Base-by-base conservation (phyloP, 2,329 filamentous ascomycete species). In the Leptoxyphium fumago region DNA sequence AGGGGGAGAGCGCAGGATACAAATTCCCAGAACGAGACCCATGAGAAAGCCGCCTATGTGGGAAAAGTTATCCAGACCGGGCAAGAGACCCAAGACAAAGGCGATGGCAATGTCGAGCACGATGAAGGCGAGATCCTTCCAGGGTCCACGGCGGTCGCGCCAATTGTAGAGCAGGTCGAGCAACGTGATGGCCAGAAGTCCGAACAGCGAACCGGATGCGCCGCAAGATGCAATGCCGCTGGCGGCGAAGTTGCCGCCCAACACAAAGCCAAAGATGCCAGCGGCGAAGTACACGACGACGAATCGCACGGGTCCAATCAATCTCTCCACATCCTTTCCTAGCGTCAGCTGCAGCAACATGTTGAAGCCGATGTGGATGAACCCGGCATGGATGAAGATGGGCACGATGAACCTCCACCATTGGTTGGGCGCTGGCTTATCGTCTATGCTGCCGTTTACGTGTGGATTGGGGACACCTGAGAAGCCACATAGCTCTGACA, bases 401-500 rank as follows among this genome's bases (percentile, higher is more conserved):
- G 91, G 89, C 1, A 82, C 69, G 58, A 98, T 95, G 68, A 98
- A 96, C 48, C 91, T 83, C 65, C 77, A 98, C 91, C 91, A 98
- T 62, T 98, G 91, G 59, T 96, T 80, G 0, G 91, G 91, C 48
- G 77, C 72, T 2, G 81, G 69, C 9, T 62, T 60, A 47, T 80
- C 71, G 53, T 77, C 72, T 42, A 74, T 58, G 38, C 65, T 62
- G 38, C 69, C 67, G 21, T 60, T 60, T 14, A 61, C 53, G 2
- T 69, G 58, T 8, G 84, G 82, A 50, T 87, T 75, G 0, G 78
- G 80, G 5, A 87, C 79, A 47, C 82, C 82, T 45, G 72, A 72
- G 56, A 95, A 91, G 26, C 88, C 88, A 62, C 91, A 98, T 13
- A 94, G 73, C 13, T 89, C 68, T 9, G 78, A 80, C 9, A 98